phyloP scores from a whole-genome alignment of 768 basidiomycete species.

The Sporobolomyces phaffii region DNA sequence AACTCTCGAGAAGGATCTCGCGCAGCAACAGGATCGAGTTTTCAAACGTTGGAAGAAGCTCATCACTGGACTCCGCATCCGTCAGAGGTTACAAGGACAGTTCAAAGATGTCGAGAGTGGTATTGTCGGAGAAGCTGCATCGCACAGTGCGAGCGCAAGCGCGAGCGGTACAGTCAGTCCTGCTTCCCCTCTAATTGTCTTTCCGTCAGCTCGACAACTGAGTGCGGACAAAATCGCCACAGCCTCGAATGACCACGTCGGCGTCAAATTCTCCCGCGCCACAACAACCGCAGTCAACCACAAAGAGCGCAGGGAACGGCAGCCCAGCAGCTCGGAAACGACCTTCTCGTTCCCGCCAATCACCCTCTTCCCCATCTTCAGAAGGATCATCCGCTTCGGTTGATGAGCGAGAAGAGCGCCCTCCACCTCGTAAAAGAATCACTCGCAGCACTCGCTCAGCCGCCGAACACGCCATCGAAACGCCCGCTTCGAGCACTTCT shows the following conservation, averaged over 20 bases:
- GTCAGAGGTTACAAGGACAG: conserved; percentile 51
- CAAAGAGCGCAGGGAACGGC: no score
- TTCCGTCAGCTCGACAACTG: no score
- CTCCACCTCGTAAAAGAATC: not conserved
- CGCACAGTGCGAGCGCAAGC: not conserved
- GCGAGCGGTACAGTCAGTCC: not conserved
- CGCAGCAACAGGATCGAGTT: conserved; percentile 69
- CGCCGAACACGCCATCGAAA: no score
- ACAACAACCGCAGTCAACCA: no score
- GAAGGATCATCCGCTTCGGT: not conserved
- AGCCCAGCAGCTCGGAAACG: not conserved
- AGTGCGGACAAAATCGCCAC: no score
- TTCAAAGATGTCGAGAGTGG: conserved; percentile 18
- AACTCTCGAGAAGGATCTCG: conserved; percentile 67
- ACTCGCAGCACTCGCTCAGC: no score
- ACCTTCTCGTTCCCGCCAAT: not conserved
- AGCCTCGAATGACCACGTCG: no score
- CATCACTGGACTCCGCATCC: conserved; percentile 78
- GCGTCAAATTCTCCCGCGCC: no score
- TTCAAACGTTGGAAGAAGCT: conserved; percentile 83
- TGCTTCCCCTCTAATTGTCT: no score
- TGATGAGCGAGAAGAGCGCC: not conserved
- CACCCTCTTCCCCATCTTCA: not conserved
- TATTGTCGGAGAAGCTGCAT: not conserved
- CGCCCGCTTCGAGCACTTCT: no score